Evolutionary conservation across 2,329 filamentous ascomycete genomes (phyloP).

Genomic region (Phaeophleospora eucalypticola): DNA sequence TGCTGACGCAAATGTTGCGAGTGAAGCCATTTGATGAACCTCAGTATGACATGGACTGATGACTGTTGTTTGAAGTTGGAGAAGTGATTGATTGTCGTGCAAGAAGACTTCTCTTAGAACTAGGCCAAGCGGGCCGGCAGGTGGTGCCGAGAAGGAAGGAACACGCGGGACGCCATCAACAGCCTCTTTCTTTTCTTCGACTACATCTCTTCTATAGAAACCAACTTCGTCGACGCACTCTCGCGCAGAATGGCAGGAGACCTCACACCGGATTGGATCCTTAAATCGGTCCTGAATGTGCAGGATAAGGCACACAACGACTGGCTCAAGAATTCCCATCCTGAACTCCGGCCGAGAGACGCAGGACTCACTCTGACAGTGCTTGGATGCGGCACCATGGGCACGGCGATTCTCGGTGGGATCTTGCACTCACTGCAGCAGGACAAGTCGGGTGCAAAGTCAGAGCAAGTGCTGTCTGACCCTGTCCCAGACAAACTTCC

Average conservation of each 20-base stretch:
- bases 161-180: too few relatives aligned
- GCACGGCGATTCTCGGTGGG: slow-evolving; percentile 76
- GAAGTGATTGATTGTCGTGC: too few relatives aligned
- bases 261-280: slow-evolving; percentile 30
- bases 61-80: too few relatives aligned
- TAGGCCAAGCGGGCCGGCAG: too few relatives aligned
- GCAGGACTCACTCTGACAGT: slow-evolving; percentile 66
- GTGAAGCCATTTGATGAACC: too few relatives aligned
- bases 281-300: slow-evolving; percentile 26
- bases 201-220: background rate
- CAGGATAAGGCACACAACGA: slow-evolving; percentile 25
- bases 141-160: too few relatives aligned
- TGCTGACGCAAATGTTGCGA: too few relatives aligned
- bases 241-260: slow-evolving; percentile 20
- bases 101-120: too few relatives aligned
- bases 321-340: slow-evolving; percentile 18
- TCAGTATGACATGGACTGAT: too few relatives aligned
- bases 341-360: slow-evolving; percentile 16
- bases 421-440: slow-evolving; percentile 65
- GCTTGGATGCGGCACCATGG: slow-evolving; percentile 84
- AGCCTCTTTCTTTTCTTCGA: too few relatives aligned
- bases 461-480: slow-evolving; percentile 22
- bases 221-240: background rate
- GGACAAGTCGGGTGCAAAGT: too few relatives aligned
- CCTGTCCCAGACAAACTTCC: slow-evolving; percentile 63